These are phyloP conservation scores for Nematocida major DNA, from an alignment of 371 early-diverging fungal genomes.

Conservation along the genomic window DNA sequence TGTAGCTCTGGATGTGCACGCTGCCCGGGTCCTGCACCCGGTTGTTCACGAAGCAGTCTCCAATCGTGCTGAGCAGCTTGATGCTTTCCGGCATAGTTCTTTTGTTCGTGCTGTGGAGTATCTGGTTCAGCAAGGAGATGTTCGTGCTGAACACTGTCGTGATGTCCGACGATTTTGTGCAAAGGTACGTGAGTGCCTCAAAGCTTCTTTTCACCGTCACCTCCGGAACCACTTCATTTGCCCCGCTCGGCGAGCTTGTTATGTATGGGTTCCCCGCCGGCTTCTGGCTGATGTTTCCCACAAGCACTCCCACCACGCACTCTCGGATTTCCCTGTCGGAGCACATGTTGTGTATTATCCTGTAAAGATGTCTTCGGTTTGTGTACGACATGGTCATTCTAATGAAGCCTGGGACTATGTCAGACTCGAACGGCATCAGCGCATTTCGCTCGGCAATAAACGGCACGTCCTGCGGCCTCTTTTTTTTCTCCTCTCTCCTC, in stretches of 20 bases:
- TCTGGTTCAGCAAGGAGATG: neutral
- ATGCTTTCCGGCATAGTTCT: neutral
- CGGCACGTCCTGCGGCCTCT: neutral
- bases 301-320: neutral
- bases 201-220: neutral
- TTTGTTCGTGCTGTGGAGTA: neutral
- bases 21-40: neutral
- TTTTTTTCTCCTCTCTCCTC: conserved; percentile 17
- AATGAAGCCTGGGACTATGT: conserved; percentile 3
- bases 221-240: neutral
- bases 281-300: neutral
- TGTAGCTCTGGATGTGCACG: neutral
- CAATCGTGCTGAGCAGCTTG: conserved; percentile 15
- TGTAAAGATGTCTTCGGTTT: conserved; percentile 34
- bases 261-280: neutral
- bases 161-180: conserved; percentile 31
- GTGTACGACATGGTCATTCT: conserved; percentile 32
- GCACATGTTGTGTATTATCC: conserved; percentile 22
- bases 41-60: conserved; percentile 3
- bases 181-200: conserved; percentile 28
- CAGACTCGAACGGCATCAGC: neutral
- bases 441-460: conserved; percentile 20
- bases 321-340: conserved; percentile 1
- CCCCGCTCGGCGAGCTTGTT: neutral
- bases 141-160: conserved; percentile 8